Conservation (phyloP, 805 yeast species). For the Sugiyamaella americana region DNA sequence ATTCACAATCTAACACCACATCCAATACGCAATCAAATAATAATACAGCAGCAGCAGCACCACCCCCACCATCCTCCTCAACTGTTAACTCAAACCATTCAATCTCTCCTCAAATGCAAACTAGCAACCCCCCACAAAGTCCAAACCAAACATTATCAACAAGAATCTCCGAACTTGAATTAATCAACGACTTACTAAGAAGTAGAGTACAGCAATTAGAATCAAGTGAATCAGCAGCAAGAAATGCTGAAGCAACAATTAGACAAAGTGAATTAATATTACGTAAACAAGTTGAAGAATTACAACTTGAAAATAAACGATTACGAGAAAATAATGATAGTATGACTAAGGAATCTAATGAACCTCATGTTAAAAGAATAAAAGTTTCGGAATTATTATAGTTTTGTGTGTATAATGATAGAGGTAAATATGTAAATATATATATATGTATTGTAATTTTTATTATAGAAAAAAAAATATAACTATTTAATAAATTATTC, state of each 20-base stretch:
- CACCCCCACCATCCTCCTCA: not conserved
- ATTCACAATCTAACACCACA: not conserved
- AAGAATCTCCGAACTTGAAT: slow-evolving; percentile 80
- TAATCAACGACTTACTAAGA: slow-evolving; percentile 82
- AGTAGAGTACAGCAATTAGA: slow-evolving; percentile 81
- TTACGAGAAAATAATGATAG: slow-evolving; percentile 5
- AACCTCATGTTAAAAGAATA: slow-evolving; percentile 14
- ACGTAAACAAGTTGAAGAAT: slow-evolving; percentile 16
- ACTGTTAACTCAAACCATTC: slow-evolving; percentile 1
- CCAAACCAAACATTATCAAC: slow-evolving; percentile 44
- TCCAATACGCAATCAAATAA: not conserved
- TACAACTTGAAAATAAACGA: slow-evolving; percentile 10
- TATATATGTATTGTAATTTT: not conserved
- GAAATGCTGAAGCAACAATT: slow-evolving; percentile 20
- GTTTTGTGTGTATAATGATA: not conserved
- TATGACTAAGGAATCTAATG: not conserved
- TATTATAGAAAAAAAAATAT: not conserved
- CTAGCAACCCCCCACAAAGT: no score
- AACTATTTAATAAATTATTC: no score
- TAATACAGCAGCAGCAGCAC: not conserved
- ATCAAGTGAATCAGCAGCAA: slow-evolving; percentile 34
- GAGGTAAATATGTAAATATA: not conserved
- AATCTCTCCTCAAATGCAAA: slow-evolving; percentile 5
- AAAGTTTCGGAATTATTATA: slow-evolving; percentile 18
- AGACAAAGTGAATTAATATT: slow-evolving; percentile 19